A percentile compares a stretch with the other conserved stretches of the same genome.
These are phyloP conservation scores for Friedmanniomyces simplex DNA, from an alignment of 495 filamentous ascomycete genomes.

Conservation along the genomic window DNA sequence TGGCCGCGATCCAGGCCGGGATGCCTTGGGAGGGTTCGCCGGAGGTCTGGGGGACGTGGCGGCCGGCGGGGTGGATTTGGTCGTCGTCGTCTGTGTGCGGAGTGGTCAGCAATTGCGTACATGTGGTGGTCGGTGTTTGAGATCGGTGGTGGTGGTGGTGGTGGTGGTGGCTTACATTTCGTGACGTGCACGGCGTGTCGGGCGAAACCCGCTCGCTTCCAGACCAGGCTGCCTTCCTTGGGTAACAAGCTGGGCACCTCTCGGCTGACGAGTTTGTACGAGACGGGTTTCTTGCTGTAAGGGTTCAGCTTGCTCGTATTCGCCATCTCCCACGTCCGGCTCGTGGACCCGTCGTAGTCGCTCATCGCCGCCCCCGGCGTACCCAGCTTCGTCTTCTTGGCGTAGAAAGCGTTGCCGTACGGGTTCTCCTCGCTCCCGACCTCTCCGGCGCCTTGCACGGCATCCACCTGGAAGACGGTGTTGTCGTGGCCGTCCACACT, in stretches of 20 bases:
- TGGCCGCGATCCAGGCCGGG: slow-evolving; percentile 70
- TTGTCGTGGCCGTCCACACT: slow-evolving; percentile 83
- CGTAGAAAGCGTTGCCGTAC: slow-evolving; percentile 91
- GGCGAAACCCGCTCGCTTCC: slow-evolving; percentile 90
- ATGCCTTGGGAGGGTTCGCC: slow-evolving; percentile 72
- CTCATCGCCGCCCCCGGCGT: slow-evolving; percentile 62
- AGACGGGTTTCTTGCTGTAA: slow-evolving; percentile 74
- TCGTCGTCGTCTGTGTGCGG: slow-evolving; percentile 56
- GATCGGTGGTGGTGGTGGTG: too few relatives aligned
- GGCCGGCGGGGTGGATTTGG: slow-evolving; percentile 83
- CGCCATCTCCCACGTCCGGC: slow-evolving; percentile 83
- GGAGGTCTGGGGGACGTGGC: slow-evolving; percentile 87
- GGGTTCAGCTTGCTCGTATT: slow-evolving; percentile 78
- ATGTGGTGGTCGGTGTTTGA: too few relatives aligned
- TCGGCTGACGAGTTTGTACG: slow-evolving; percentile 84
- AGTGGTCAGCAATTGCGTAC: too few relatives aligned
- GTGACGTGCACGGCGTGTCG: slow-evolving; percentile 88
- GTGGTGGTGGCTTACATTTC: slow-evolving; percentile 51
- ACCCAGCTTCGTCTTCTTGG: slow-evolving; percentile 71
- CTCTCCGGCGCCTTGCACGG: slow-evolving; percentile 51
- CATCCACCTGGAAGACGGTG: slow-evolving; percentile 76
- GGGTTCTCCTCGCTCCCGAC: slow-evolving; percentile 74
- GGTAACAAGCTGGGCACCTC: slow-evolving; percentile 74
- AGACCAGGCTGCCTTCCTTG: slow-evolving; percentile 73
- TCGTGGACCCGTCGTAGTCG: slow-evolving; percentile 71